Evolutionary conservation across 2,329 filamentous ascomycete species (phyloP), one percentile per base, ranked within the genome.

Genomic region (Chrysosporium keratinophilum): DNA sequence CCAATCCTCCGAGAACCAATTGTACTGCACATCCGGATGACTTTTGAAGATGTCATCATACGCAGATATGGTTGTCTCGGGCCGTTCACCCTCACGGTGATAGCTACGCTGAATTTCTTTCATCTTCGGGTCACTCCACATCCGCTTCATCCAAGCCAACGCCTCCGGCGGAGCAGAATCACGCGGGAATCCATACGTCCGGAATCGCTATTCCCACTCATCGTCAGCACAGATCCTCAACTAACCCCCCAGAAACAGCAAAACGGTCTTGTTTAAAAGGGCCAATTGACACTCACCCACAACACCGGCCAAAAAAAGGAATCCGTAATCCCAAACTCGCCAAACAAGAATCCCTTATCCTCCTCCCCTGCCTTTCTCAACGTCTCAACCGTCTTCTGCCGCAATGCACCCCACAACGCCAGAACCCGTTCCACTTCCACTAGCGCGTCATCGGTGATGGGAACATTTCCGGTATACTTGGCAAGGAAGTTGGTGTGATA

Each of bases 231-330:
- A 20, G 17, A 9, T 2, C 40, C 6, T 20, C 11, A 14, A 43
- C 15, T 43, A 15, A 23, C 35, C 12, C 20, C 11, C 4, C 33
- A 23, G 43, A 35, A 15, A 2, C 9, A n/a, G 46, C n/a, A n/a
- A n/a, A n/a, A n/a, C n/a, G n/a, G n/a, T n/a, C n/a, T n/a, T n/a
- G n/a, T n/a, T 7, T 28, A 28, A 28, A 28, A 7, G 23, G 23
- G 7, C 7, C 7, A 28, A 4, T 28, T 7, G 23, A 28, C 52
- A 53, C 57, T 19, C 56, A 70, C 68, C 67, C 67, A 69, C 54
- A 70, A 61, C 39, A 69, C 59, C 1, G 66, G 67, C 68, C 68
- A 70, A 51, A 65, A 71, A 46, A 69, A 68, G 0, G 67, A 62
- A 64, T 71, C 68, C 5, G 63, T 68, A 56, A 69, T 69, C 42